Evolutionary conservation across 257 asterid species (phyloP).

Genomic region (Paraleonurus japonicus): DNA sequence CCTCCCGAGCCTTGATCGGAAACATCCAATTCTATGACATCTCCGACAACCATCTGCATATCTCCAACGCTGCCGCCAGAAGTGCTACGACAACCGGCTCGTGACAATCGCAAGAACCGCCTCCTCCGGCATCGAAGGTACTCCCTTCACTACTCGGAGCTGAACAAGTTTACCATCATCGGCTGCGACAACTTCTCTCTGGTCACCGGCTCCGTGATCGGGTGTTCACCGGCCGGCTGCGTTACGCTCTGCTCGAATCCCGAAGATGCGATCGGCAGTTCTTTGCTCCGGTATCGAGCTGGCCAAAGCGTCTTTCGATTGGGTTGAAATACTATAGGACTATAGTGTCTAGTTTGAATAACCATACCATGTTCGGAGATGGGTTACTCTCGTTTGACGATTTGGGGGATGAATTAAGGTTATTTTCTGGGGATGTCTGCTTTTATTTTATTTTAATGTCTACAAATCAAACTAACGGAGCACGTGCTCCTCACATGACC

Average conservation of each 20-base stretch:
- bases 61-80: no score
- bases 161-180: constrained; percentile 48
- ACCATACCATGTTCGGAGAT: constrained; percentile 37
- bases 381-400: no score
- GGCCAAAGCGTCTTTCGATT: constrained; percentile 63
- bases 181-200: constrained; percentile 66
- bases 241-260: constrained; percentile 39
- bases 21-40: no score
- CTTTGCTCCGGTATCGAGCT: constrained; percentile 66
- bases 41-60: no score
- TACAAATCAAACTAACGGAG: no score
- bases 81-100: constrained; percentile 46
- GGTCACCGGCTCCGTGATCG: constrained; percentile 18
- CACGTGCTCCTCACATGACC: no score
- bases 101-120: background rate
- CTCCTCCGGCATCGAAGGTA: constrained; percentile 23
- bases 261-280: constrained; percentile 39
- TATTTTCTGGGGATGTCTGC: no score
- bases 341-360: constrained; percentile 8
- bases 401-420: no score
- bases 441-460: no score
- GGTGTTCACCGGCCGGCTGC: constrained; percentile 54
- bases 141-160: constrained; percentile 51
- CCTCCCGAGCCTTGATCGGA: constrained; percentile 41
- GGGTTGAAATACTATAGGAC: constrained; percentile 30